These are phyloP conservation scores for Prunus davidiana DNA, from an alignment of 306 rosid genomes.

Conservation along the genomic window DNA sequence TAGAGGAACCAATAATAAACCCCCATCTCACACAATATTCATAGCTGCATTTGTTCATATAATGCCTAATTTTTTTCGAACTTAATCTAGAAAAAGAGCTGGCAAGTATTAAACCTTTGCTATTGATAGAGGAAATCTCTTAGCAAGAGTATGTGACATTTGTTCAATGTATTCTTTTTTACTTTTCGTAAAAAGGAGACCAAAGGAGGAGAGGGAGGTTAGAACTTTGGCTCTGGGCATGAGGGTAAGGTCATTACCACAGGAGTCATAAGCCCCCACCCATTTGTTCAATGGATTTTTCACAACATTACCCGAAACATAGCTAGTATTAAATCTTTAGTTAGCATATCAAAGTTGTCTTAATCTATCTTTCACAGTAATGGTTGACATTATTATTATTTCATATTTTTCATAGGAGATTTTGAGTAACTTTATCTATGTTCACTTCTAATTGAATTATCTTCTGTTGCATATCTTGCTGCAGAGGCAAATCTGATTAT, in stretches of 20 bases:
- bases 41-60: not conserved
- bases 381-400: not conserved
- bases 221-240: not conserved
- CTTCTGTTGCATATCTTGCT: not conserved
- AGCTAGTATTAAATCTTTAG: not conserved
- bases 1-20: not conserved
- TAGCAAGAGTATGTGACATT: not conserved
- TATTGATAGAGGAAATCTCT: not conserved
- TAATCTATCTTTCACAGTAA: not conserved
- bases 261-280: not conserved
- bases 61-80: not conserved
- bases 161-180: not conserved
- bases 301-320: not conserved
- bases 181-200: not conserved
- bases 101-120: not conserved
- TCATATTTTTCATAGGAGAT: not conserved
- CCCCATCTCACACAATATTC: not conserved
- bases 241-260: not conserved
- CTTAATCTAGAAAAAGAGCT: not conserved
- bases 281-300: not conserved
- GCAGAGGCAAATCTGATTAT: not conserved
- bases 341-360: not conserved
- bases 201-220: not conserved
- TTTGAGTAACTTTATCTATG: not conserved
- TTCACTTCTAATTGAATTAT: not conserved